Evolutionary conservation across 495 filamentous ascomycete genomes (phyloP).

Genomic region (Talaromyces stipitatus): DNA sequence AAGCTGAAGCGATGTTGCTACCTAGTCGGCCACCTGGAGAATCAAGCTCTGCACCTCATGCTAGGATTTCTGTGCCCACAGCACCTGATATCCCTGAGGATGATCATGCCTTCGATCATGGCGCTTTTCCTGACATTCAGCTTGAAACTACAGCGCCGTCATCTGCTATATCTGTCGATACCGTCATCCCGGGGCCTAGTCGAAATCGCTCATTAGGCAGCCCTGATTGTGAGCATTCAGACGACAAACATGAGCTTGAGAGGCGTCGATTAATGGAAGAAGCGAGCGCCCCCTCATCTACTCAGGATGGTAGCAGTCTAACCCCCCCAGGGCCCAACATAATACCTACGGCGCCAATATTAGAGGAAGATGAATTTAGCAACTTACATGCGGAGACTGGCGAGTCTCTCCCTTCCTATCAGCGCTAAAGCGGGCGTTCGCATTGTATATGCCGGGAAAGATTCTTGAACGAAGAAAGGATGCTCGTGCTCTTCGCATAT

Average conservation of each 20-base stretch:
- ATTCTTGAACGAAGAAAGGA: no score
- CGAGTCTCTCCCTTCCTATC: constrained; percentile 42
- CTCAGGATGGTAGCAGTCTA: constrained; percentile 35
- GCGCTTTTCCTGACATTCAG: constrained; percentile 19
- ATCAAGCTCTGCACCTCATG: constrained; percentile 42
- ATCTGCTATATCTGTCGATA: constrained; percentile 35
- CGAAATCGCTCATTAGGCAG: neutral
- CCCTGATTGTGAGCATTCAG: constrained; percentile 17
- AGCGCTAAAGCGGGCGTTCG: constrained; percentile 22
- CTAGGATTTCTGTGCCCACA: constrained; percentile 19
- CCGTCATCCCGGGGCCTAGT: constrained; percentile 18
- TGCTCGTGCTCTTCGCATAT: neutral
- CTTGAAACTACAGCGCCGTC: constrained; percentile 17
- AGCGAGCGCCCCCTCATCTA: constrained; percentile 55
- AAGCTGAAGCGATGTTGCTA: constrained; percentile 59
- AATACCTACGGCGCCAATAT: constrained; percentile 57
- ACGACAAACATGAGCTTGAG: constrained; percentile 85
- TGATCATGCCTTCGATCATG: constrained; percentile 27
- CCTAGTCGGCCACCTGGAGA: constrained; percentile 59
- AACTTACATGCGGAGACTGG: constrained; percentile 31
- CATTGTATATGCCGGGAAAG: neutral
- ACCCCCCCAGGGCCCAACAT: constrained; percentile 21
- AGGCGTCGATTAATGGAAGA: constrained; percentile 63
- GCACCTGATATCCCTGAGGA: constrained; percentile 36
- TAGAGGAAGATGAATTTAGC: constrained; percentile 54